Evolutionary conservation across 495 filamentous ascomycete species (phyloP).

Genomic region (Elasticomyces elasticus): DNA sequence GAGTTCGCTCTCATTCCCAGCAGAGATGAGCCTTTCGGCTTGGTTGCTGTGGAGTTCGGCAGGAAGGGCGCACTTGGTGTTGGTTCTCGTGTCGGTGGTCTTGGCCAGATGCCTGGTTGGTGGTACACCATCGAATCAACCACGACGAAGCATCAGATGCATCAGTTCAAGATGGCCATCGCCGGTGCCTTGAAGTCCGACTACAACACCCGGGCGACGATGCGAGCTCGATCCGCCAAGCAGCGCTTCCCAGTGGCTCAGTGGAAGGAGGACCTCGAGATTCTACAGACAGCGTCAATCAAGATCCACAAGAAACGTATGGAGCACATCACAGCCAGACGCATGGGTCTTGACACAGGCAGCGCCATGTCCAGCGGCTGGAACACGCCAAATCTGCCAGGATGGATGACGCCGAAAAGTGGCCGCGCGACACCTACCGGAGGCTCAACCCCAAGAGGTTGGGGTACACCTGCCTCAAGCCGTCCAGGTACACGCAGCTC

Average conservation of each 20-base stretch:
- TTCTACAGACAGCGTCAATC: conserved; percentile 31
- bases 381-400: conserved; percentile 18
- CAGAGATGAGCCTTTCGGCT: conserved; percentile 69
- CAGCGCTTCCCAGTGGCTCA: conserved; percentile 59
- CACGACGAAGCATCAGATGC: conserved; percentile 57
- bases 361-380: conserved; percentile 15
- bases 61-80: conserved; percentile 69
- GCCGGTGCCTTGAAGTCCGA: conserved; percentile 55
- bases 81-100: conserved; percentile 55
- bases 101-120: conserved; percentile 75
- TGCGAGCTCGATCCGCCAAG: conserved; percentile 66
- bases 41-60: conserved; percentile 76
- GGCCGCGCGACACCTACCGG: conserved; percentile 18
- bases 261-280: conserved; percentile 35
- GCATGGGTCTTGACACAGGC: conserved; percentile 9
- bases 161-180: conserved; percentile 64
- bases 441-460: conserved; percentile 2
- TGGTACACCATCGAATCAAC: conserved; percentile 63
- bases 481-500: conserved; percentile 12
- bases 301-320: conserved; percentile 22
- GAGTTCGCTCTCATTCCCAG: conserved; percentile 74
- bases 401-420: conserved; percentile 18
- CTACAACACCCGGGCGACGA: conserved; percentile 47
- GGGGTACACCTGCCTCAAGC: conserved; percentile 7
- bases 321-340: conserved; percentile 7